These are phyloP conservation scores for Testicularia cyperi DNA, from an alignment of 1,284 basidiomycete species.

Conservation along the genomic window DNA sequence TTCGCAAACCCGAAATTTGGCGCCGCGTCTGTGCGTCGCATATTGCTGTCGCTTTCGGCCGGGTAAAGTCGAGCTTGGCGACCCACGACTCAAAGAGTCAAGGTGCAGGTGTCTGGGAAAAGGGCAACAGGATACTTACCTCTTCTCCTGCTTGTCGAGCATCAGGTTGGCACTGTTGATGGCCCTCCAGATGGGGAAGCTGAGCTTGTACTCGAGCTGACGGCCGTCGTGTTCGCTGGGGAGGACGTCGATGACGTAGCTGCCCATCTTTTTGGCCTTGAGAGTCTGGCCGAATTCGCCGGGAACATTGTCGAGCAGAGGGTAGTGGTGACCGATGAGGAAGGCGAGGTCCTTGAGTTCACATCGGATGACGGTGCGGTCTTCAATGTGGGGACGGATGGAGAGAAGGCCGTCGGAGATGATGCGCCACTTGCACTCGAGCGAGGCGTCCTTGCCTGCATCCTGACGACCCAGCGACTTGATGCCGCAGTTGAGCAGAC, in stretches of 20 bases:
- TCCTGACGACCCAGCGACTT: slow-evolving; percentile 71
- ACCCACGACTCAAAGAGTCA: no score
- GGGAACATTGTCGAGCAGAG: slow-evolving; percentile 43
- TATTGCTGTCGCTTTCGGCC: no score
- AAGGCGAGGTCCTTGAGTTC: slow-evolving; percentile 69
- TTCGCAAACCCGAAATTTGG: no score
- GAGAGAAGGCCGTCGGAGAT: slow-evolving; percentile 82
- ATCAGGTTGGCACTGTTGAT: slow-evolving; percentile 55
- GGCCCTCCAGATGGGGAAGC: slow-evolving; percentile 56
- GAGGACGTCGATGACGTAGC: slow-evolving; percentile 50
- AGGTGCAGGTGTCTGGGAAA: no score
- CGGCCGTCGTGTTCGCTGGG: slow-evolving; percentile 41
- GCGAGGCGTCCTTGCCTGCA: slow-evolving; percentile 59
- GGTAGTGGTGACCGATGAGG: slow-evolving; percentile 62
- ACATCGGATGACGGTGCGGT: slow-evolving; percentile 68
- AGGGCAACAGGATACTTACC: slow-evolving; percentile 18
- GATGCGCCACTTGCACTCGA: slow-evolving; percentile 69
- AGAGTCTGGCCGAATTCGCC: slow-evolving; percentile 38
- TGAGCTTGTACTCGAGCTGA: slow-evolving; percentile 40
- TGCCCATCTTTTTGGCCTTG: slow-evolving; percentile 47
- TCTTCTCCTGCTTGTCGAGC: slow-evolving; percentile 60
- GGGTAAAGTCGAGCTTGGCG: no score
- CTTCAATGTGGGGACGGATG: slow-evolving; percentile 75
- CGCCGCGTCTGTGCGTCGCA: no score
- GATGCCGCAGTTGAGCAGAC: slow-evolving; percentile 86